Base-by-base conservation (phyloP, 83 land plant genomes). In the Picea abies region DNA sequence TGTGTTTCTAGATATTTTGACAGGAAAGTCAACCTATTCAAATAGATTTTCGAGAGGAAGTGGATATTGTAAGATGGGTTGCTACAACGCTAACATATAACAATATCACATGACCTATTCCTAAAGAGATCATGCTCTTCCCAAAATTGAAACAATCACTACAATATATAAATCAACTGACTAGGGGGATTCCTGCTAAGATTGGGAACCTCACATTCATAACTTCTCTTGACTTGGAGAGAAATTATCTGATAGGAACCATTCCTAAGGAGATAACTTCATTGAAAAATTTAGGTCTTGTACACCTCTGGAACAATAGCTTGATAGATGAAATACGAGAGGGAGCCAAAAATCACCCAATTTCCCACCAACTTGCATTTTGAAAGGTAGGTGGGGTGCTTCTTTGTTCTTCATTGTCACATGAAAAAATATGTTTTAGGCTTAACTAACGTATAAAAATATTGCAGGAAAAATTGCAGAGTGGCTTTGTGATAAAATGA, bases 21-120 rank as follows among this genome's bases (percentile, higher is more conserved):
- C 99, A 20, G 99, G 99, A 81, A 94, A 94, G 84, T 79, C 94
- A 85, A 82, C 99, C 99, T 58, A 95, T 98, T 71, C 97, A 96
- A 44, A 22, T 81, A n/a, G 80, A 84, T 62, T 73, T 82, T 60
- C 79, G 85, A 39, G 86, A 72, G 11, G 87, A 81, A 32, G 29
- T 69, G 80, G 85, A 77, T 41, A 75, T 85, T 22, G 80, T 82
- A 26, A 65, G 49, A 63, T 82, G 87, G 87, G 87, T 82, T 7
- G 44, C 49, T 39, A 22, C 25, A 19, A 76, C 76, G 35, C 63
- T 82, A 14, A 22, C 80, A 35, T 58, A 58, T 60, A 79, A 79
- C 80, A 26, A 61, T 61, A 9, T 79, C 37, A n/a, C 80, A 29
- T 26, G 80, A 9, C 26, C 37, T 32, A 79, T 79, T 58, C 80